These are phyloP conservation scores for Cyanodermella asteris DNA, from an alignment of 2,329 filamentous ascomycete genomes.

Conservation along the genomic window DNA sequence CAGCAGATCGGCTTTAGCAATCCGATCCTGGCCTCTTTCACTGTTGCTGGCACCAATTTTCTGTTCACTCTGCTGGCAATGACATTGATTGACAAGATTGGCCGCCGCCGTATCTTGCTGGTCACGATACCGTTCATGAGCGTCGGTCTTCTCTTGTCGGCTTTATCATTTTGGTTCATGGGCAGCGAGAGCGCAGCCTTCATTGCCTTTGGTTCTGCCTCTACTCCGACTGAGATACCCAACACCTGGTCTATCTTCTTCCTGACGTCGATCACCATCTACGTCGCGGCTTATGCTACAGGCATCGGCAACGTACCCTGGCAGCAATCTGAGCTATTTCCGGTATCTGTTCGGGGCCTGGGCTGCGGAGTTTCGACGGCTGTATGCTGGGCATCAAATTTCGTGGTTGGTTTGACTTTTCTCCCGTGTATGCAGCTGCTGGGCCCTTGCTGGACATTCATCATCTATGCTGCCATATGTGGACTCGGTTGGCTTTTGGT, in stretches of 20 bases:
- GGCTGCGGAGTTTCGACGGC: conserved; percentile 42
- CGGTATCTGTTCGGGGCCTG: conserved; percentile 38
- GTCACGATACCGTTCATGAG: conserved; percentile 72
- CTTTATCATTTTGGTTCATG: conserved; percentile 49
- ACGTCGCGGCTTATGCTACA: conserved; percentile 67
- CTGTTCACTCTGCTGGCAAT: conserved; percentile 57
- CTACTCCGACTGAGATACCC: conserved; percentile 10
- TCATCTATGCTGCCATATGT: conserved; percentile 56
- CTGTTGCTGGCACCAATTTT: conserved; percentile 67
- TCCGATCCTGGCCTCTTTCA: conserved; percentile 59
- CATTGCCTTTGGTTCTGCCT: conserved; percentile 7
- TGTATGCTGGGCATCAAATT: conserved; percentile 78
- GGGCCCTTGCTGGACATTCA: conserved; percentile 57
- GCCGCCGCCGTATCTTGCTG: conserved; percentile 58
- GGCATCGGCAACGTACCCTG: conserved; percentile 85
- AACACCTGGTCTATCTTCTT: conserved; percentile 34
- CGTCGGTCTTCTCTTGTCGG: conserved; percentile 45
- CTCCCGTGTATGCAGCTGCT: conserved; percentile 64
- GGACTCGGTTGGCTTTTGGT: conserved; percentile 42
- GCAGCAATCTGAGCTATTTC: conserved; percentile 89
- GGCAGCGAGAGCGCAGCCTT: conserved; percentile 18
- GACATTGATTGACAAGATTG: conserved; percentile 55
- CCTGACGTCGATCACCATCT: conserved; percentile 54
- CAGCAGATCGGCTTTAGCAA: conserved; percentile 53
- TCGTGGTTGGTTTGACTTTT: conserved; percentile 68